Evolutionary conservation across 2,329 filamentous ascomycete species (phyloP).

Genomic region (Aspergillus sp.): DNA sequence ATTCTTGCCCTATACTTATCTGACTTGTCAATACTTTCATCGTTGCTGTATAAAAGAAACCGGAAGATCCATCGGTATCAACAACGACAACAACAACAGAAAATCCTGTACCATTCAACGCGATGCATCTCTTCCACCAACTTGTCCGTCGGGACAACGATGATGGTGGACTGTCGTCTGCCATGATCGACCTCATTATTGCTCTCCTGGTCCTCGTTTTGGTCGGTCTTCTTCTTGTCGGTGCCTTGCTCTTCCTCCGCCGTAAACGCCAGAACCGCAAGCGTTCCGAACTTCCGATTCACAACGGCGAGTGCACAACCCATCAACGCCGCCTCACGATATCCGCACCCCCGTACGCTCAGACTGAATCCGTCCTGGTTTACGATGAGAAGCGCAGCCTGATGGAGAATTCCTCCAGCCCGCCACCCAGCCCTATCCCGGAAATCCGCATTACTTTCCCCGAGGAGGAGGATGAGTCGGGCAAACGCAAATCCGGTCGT

Average conservation of each 20-base stretch:
- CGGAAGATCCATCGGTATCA: too few species aligned
- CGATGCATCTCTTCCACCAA: slow-evolving; percentile 37
- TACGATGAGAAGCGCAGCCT: slow-evolving; percentile 78
- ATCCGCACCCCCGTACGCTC: slow-evolving; percentile 48
- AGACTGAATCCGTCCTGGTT: slow-evolving; percentile 69
- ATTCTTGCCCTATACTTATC: slow-evolving; percentile 11
- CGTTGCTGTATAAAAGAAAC: slow-evolving; percentile 5
- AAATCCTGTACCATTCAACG: slow-evolving; percentile 12
- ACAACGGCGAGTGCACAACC: slow-evolving; percentile 58
- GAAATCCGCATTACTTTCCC: slow-evolving; percentile 99
- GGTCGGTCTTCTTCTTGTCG: slow-evolving; percentile 65
- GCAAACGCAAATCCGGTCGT: slow-evolving; percentile 76
- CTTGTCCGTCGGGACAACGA: slow-evolving; percentile 49
- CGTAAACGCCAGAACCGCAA: slow-evolving; percentile 57
- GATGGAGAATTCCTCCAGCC: slow-evolving; percentile 70
- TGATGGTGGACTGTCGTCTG: slow-evolving; percentile 52
- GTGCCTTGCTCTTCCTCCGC: slow-evolving; percentile 69
- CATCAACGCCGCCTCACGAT: slow-evolving; percentile 58
- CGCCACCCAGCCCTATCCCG: slow-evolving; percentile 80
- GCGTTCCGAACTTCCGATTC: slow-evolving; percentile 59
- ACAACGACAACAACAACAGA: neutral
- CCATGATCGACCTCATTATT: slow-evolving; percentile 74
- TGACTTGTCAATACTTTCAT: slow-evolving; percentile 3
- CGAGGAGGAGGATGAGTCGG: slow-evolving; percentile 77
- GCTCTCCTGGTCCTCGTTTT: slow-evolving; percentile 75